These are phyloP conservation scores for Cladophialophora immunda DNA, from an alignment of 2,329 filamentous ascomycete genomes.

Conservation along the genomic window DNA sequence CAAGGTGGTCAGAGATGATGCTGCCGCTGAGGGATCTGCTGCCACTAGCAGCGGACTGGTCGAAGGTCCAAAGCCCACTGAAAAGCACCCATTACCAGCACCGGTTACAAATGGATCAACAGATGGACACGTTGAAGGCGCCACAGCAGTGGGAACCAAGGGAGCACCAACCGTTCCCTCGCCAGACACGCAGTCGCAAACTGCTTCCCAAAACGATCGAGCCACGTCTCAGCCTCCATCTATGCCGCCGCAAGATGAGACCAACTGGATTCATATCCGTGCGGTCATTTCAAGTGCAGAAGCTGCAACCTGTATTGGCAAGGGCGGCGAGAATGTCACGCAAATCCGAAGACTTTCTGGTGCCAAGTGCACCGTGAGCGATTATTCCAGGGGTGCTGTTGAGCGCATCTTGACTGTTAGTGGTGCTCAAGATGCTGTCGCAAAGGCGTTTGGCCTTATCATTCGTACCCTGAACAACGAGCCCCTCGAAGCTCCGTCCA, in stretches of 20 bases:
- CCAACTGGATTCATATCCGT: slow-evolving; percentile 94
- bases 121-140: slow-evolving; percentile 70
- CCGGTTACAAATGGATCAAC: slow-evolving; percentile 56
- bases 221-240: slow-evolving; percentile 52
- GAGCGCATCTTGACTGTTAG: slow-evolving; percentile 98
- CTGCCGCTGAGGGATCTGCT: slow-evolving; percentile 41
- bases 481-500: slow-evolving; percentile 85
- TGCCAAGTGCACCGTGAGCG: slow-evolving; percentile 98
- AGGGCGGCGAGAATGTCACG: slow-evolving; percentile 97
- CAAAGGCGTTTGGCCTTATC: slow-evolving; percentile 98
- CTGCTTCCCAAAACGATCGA: slow-evolving; percentile 63
- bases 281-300: slow-evolving; percentile 97
- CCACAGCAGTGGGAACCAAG: slow-evolving; percentile 30
- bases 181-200: slow-evolving; percentile 66
- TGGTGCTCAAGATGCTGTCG: slow-evolving; percentile 93
- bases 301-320: slow-evolving; percentile 96
- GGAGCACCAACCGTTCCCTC: slow-evolving; percentile 37
- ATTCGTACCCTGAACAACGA: slow-evolving; percentile 99
- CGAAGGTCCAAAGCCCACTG: slow-evolving; percentile 15
- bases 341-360: slow-evolving; percentile 94
- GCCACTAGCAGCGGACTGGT: slow-evolving; percentile 49
- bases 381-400: slow-evolving; percentile 95
- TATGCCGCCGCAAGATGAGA: slow-evolving; percentile 78
- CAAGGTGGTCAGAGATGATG: slow-evolving; percentile 79
- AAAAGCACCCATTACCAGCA: slow-evolving; percentile 47